A percentile compares a stretch with the other conserved stretches of the same genome.
Conservation (phyloP, 2,329 filamentous ascomycete genomes). For the Beauveria sp. region DNA sequence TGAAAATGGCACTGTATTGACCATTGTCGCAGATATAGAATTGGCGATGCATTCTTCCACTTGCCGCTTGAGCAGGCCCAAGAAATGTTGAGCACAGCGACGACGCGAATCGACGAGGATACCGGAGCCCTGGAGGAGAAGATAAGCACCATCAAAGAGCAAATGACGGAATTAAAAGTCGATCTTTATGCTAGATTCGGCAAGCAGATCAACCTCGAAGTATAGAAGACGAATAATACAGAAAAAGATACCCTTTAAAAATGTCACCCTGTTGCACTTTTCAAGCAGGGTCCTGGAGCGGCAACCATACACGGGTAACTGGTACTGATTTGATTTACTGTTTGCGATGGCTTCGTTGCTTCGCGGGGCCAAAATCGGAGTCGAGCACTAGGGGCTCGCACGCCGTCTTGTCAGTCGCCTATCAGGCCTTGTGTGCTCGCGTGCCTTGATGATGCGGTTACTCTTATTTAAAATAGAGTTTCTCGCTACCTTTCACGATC, state of each 20-base stretch:
- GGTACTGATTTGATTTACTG: neutral
- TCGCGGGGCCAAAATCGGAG: slow-evolving; percentile 1
- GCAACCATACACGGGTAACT: neutral
- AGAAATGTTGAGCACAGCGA: slow-evolving; percentile 67
- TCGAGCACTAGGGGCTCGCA: neutral
- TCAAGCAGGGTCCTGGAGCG: neutral
- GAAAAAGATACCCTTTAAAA: neutral
- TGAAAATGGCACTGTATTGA: neutral
- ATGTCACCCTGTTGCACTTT: neutral
- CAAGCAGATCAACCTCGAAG: slow-evolving; percentile 89
- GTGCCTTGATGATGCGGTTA: no score
- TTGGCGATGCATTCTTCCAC: slow-evolving; percentile 91
- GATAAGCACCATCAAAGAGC: slow-evolving; percentile 65
- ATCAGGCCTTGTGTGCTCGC: no score
- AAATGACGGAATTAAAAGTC: slow-evolving; percentile 86
- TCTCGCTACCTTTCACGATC: no score
- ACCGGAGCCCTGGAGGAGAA: slow-evolving; percentile 70
- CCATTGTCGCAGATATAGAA: slow-evolving; percentile 67
- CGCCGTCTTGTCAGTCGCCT: neutral
- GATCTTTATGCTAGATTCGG: slow-evolving; percentile 92
- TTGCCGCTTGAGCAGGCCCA: slow-evolving; percentile 79
- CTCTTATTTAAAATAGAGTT: no score
- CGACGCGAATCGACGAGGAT: slow-evolving; percentile 67
- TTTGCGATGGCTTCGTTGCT: neutral
- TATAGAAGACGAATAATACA: slow-evolving; percentile 12